Percentiles rank a stretch among this genome's conserved stretches.
These are phyloP conservation scores for Phytopythium delawarense DNA, from an alignment of 352 stramenopile species.

Conservation along the genomic window DNA sequence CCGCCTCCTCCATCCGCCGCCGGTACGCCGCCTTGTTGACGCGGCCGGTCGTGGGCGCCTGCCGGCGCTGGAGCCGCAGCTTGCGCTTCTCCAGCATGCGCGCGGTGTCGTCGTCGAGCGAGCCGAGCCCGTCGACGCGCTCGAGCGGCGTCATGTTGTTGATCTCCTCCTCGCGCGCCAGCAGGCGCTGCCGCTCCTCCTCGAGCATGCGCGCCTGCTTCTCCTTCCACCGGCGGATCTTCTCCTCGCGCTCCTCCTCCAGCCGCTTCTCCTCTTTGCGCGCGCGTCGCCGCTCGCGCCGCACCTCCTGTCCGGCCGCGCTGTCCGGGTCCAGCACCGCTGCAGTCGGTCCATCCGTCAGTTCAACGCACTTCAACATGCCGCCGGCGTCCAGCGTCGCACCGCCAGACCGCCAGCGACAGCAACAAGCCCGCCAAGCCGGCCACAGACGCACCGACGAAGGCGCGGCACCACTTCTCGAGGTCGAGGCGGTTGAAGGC, in stretches of 20 bases:
- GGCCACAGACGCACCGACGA: conserved; percentile 31
- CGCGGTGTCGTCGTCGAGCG: conserved; percentile 70
- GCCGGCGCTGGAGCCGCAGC: conserved; percentile 55
- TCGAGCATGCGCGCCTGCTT: conserved; percentile 47
- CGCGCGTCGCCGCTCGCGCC: conserved; percentile 45
- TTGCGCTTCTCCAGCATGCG: conserved; percentile 75
- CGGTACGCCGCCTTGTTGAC: conserved; percentile 79
- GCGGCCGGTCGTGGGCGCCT: conserved; percentile 59
- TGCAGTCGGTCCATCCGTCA: conserved; percentile 6
- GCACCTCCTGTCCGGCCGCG: conserved; percentile 51
- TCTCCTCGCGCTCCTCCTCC: conserved; percentile 50
- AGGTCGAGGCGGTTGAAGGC: conserved; percentile 80
- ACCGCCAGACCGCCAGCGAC: not conserved
- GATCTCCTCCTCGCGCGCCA: conserved; percentile 63
- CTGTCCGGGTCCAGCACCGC: conserved; percentile 70
- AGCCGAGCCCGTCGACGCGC: conserved; percentile 54
- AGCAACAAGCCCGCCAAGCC: not conserved
- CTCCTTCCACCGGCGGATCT: conserved; percentile 68
- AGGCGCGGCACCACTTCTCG: conserved; percentile 76
- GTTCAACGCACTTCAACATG: conserved; percentile 1
- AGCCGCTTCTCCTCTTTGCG: conserved; percentile 61
- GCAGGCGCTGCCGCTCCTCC: conserved; percentile 45
- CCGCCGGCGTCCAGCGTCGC: not conserved
- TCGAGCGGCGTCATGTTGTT: conserved; percentile 76
- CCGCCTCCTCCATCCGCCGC: conserved; percentile 66